These are phyloP conservation scores for Colletotrichum tropicale DNA, from an alignment of 2,329 filamentous ascomycete genomes.

Conservation along the genomic window DNA sequence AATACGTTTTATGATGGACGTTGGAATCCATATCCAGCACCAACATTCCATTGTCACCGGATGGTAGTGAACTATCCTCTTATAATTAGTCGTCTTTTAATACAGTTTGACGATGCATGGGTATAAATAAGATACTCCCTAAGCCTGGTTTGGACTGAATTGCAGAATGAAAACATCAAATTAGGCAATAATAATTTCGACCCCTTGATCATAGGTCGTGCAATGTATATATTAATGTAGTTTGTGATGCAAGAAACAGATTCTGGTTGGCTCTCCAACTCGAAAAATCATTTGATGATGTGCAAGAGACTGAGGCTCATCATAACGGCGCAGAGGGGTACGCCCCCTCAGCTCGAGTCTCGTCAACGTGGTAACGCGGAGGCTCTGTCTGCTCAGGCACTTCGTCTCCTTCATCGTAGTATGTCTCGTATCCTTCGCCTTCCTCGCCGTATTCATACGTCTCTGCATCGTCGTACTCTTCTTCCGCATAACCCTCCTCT, in stretches of 20 bases:
- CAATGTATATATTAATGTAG: neutral
- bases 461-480: constrained; percentile 28
- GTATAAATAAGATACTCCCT: neutral
- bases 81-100: neutral
- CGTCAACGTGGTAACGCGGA: neutral
- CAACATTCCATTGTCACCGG: neutral
- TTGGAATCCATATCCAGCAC: neutral
- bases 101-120: neutral
- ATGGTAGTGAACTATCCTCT: neutral
- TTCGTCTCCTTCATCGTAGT: neutral
- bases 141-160: neutral
- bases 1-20: neutral
- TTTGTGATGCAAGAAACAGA: neutral
- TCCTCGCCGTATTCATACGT: constrained; percentile 27
- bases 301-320: neutral
- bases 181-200: neutral
- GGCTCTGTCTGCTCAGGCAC: neutral
- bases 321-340: constrained; percentile 1
- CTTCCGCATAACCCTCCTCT: constrained; percentile 26
- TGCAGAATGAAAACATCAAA: neutral
- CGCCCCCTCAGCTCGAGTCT: neutral
- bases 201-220: neutral
- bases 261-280: neutral
- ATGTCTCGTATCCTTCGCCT: constrained; percentile 17
- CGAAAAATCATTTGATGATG: neutral